Base-by-base conservation (phyloP, 768 basidiomycete species). In the Psilocybe cyanescens region DNA sequence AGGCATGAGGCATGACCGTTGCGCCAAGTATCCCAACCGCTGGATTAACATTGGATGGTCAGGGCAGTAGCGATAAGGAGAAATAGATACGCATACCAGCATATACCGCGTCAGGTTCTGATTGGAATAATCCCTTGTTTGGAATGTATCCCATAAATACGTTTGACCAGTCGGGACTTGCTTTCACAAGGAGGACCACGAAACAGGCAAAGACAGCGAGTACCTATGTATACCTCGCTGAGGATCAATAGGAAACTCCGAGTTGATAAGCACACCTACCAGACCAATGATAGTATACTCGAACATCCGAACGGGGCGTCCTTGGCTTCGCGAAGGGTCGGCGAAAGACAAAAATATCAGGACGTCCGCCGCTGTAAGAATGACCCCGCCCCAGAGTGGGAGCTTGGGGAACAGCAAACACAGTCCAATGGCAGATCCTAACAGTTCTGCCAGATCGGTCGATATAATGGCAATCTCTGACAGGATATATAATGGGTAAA, bases 1-100 rank as follows among this genome's bases (percentile, higher is more conserved):
- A 64, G 4, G 86, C 85, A 70, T 92, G 91, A 1, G 92, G 91
- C 91, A 92, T 93, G 57, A 92, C 85, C 3, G 91, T 92, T 3
- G 91, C 89, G 52, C 87, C 86, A 3, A 87, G 64, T 49, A 89
- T 85, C 31, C 86, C 86, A 58, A 86, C 80, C 31, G 84, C 83
- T 85, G 60, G 31, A 57, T 41, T 28, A 45, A 50, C 11, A 47
- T 37, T 30, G 4, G 9, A 54, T n/a, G 4, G 48, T 28, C n/a
- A 57, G 14, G 37, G n/a, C 19, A 51, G 35, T 35, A 3, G 35
- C 24, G 37, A 65, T 60, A 73, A 57, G 29, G 16, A 41, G 33
- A 30, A 39, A 63, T 8, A 68, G 72, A 54, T 57, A 41, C 44
- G 66, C 74, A 58, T 68, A 87, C 86, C 82, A 8, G 79, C 77